Base-by-base conservation (phyloP, 805 yeast species). In the Wickerhamiella bombiphila region DNA sequence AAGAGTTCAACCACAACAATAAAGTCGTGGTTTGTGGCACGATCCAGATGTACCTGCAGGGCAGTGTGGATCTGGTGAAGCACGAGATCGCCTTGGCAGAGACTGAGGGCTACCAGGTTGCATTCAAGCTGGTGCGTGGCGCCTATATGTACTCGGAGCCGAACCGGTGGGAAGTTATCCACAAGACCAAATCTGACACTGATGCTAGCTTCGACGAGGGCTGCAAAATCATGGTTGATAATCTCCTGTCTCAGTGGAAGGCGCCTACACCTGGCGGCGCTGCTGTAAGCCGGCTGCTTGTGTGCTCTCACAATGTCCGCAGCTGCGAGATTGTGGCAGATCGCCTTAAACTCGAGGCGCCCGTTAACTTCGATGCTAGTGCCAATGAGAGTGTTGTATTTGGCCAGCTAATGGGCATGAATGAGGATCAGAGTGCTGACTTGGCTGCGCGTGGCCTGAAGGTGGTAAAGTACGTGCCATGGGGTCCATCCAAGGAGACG, bases 401-500 rank as follows among this genome's bases (percentile, higher is more conserved):
- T 49, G 97, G 88, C 31, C 96, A 88, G 63, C 70, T 86, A 46
- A 64, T 88, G 54, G 97, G 97, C 26, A 88, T 86, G 96, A 93
- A 94, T 36, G 97, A 86, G 58, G 77, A 79, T 51, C 71, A 81
- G 43, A 82, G 95, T 19, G 68, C 69, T 55, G 82, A 80, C 48
- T 67, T 86, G 52, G 72, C 81, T 40, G 60, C 66, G 29, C 65
- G 74, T 34, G 72, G 79, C 47, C 66, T 71, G 32, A 82, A 82
- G 52, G 76, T 86, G 38, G 76, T 88, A 61, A 88, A 88, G 62
- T 86, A 88, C 56, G 95, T 86, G 44, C 93, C 96, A 14, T 86
- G 96, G 96, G 96, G 96, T 7, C 96, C 96, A 24, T 93, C 94
- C 39, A 61, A 73, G 48, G 96, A 88, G 61, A 85, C 95, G 41